These are phyloP conservation scores for Pichia membranifaciens DNA, from an alignment of 805 yeast genomes.

Conservation along the genomic window DNA sequence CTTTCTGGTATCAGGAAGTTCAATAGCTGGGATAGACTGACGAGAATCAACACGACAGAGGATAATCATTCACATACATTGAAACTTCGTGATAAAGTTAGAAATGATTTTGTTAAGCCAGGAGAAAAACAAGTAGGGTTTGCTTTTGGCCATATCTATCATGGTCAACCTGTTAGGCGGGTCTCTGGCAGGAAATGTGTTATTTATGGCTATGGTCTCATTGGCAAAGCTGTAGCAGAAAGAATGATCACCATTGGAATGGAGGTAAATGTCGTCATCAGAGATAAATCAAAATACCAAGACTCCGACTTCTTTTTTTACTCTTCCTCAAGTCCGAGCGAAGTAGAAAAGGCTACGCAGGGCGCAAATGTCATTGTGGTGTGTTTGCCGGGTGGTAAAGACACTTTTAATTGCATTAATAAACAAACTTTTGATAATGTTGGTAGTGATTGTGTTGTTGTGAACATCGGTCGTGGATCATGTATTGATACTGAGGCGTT, in stretches of 20 bases:
- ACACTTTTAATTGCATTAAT: constrained; percentile 53
- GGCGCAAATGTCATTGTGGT: constrained; percentile 53
- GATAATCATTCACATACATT: constrained; percentile 29
- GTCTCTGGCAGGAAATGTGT: constrained; percentile 46
- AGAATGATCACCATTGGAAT: constrained; percentile 56
- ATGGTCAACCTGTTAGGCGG: constrained; percentile 10
- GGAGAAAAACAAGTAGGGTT: constrained; percentile 5
- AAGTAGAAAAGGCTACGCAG: background rate
- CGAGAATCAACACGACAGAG: constrained; percentile 22
- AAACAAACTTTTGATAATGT: constrained; percentile 39
- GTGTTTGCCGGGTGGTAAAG: constrained; percentile 59
- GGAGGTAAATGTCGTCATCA: constrained; percentile 57
- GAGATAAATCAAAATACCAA: constrained; percentile 35
- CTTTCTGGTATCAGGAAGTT: constrained; percentile 57
- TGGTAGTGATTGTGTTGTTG: constrained; percentile 51
- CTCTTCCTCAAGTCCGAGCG: background rate
- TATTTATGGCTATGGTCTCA: constrained; percentile 70
- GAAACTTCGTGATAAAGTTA: constrained; percentile 34
- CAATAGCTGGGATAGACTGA: constrained; percentile 37
- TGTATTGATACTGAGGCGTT: constrained; percentile 64
- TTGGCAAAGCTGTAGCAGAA: constrained; percentile 60
- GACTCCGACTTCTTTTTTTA: background rate
- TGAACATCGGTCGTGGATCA: constrained; percentile 72
- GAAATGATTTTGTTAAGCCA: constrained; percentile 12
- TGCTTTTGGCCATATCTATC: constrained; percentile 17